These are phyloP conservation scores for Sporothrix sp. DNA, from an alignment of 2,329 filamentous ascomycete species.

Conservation along the genomic window DNA sequence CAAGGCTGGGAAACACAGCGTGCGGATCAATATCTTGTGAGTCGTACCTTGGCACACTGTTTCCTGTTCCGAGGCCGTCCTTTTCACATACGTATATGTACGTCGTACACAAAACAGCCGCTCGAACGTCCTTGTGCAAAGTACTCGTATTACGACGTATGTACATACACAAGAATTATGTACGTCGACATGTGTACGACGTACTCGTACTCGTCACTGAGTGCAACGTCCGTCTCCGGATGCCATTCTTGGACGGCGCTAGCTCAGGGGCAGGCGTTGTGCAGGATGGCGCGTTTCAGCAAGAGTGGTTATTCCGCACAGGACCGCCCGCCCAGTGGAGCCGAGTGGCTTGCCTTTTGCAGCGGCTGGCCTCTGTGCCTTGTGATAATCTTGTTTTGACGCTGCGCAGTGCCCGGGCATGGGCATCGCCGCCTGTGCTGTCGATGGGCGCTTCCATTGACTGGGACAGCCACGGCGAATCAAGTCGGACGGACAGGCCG, in stretches of 20 bases:
- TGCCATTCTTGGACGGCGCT: slow-evolving; percentile 8
- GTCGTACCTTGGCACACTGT: background rate
- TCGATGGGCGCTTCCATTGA: background rate
- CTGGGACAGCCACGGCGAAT: background rate
- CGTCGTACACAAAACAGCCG: too few species aligned
- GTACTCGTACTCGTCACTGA: background rate
- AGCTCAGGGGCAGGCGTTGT: slow-evolving; percentile 14
- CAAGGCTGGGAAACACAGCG: background rate
- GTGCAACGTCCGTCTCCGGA: background rate
- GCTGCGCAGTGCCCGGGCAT: too few species aligned
- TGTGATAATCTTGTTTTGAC: background rate
- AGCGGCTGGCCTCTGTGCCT: background rate
- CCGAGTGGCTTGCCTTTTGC: slow-evolving; percentile 1
- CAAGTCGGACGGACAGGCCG: background rate
- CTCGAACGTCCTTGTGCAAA: too few species aligned
- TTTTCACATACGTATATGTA: too few species aligned
- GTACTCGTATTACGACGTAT: too few species aligned
- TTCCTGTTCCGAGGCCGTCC: too few species aligned
- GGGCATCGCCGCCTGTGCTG: too few species aligned
- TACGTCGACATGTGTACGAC: background rate
- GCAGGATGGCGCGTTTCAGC: slow-evolving; percentile 18
- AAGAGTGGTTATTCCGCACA: slow-evolving; percentile 4
- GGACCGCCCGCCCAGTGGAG: slow-evolving; percentile 11
- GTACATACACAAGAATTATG: too few species aligned
- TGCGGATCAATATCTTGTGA: too few species aligned